Evolutionary conservation across 2,329 filamentous ascomycete species (phyloP), one percentile per base, ranked within the genome.

Genomic region (Pyrenophora graminea): DNA sequence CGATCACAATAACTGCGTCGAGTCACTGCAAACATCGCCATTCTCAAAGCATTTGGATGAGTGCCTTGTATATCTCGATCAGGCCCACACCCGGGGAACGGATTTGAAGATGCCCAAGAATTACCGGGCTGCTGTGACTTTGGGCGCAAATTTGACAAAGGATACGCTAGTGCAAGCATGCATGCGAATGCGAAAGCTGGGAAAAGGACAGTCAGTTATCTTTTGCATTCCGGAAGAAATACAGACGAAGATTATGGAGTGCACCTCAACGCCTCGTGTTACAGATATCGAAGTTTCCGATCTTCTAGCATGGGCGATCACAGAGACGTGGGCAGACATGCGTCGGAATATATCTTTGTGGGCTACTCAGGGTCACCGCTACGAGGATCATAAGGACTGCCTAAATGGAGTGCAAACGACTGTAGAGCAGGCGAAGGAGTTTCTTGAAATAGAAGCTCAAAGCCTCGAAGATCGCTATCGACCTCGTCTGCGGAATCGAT

Each of bases 131-230:
- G 83, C 84, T 0, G 83, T 91, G 0, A 90, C 86, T 0, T 68
- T 92, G 0, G 87, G 87, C 0, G 77, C 85, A 0, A 75, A 77
- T 4, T 58, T 90, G 1, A 86, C 84, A 0, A 91, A 91, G 54
- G 88, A 91, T 54, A 74, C 79, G 18, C 65, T 90, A 0, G 82
- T 86, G 0, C 87, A 91, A 80, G 85, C 84, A 18, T 88, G 85
- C 53, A 65, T 65, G 84, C 71, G 88, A n/a, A 85, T 91, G 81
- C 71, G 87, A 9, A 82, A 85, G 51, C 76, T 91, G 0, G 87
- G 85, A 0, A 72, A 82, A 2, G 85, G 85, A 0, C 87, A 91
- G 59, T 84, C 82, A 0, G 79, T 90, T 0, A 72, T 82, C 0
- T 88, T 89, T 43, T 84, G 78, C 50, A 71, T 84, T 1, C 79